Base-by-base conservation (phyloP, 108 stramenopile genomes). In the Ochromonas danica region DNA sequence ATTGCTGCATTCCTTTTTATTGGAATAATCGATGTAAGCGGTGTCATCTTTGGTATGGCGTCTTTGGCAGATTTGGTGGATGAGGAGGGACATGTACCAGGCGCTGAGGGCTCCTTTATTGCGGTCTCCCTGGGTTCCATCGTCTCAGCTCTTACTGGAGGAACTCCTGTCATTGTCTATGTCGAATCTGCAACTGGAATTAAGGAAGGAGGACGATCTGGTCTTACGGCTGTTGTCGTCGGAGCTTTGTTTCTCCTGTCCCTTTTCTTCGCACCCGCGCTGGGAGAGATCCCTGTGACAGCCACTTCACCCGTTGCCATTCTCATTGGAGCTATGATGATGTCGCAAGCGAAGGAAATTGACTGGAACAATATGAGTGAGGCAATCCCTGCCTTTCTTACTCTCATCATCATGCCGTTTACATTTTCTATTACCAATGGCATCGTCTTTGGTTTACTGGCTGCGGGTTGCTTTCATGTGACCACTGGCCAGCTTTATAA, bases 261-360 rank as follows among this genome's bases (percentile, higher is more conserved):
- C 30, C 45, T 91, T 0, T 88, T 89, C 65, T 85, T 94, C 83
- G 91, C 92, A 14, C 94, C 94, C 0, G 86, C 93, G 61, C 81
- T 94, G 70, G 90, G 91, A 61, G 81, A 83, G 43, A 90, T 94
- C 61, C 94, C 94, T 28, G 79, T 89, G 3, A 89, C 90, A 89
- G 94, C 94, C 42, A 93, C 89, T 33, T 92, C 91, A n/a, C 90
- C 90, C 22, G 88, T 90, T 27, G 70, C 92, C 51, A 89, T 94
- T 41, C 80, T 92, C 70, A 90, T 93, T 17, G 92, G 92, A 27
- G 72, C 88, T 27, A 77, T 93, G 39, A 92, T 92, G 92, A 85
- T 85, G 42, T 80, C 85, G 38, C 75, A 83, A 63, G 65, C 90
- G 30, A 79, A 78, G 40, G 78, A 90, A 35, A 84, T 94, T 70